Base-by-base conservation (phyloP, 305 asterid species). In the Fraxinus velutina region DNA sequence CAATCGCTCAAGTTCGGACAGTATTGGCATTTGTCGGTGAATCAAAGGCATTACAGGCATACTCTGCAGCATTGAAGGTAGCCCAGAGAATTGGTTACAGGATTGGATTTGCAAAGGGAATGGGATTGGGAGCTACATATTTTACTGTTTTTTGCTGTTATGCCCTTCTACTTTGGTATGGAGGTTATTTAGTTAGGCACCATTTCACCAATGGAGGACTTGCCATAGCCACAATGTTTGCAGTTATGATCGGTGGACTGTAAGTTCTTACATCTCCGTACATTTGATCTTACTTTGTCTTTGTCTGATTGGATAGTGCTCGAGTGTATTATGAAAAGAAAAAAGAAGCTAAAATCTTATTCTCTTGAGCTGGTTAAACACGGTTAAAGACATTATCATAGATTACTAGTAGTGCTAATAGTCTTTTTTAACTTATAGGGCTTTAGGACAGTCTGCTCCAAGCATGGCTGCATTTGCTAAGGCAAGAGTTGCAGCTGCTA, bases 1-100 rank as follows among this genome's bases (percentile, higher is more conserved):
- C 98, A 8, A 87, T 94, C 39, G 97, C 88, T 77, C 99, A 96
- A 93, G 93, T 96, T 75, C 89, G 99, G 75, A 96, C 97, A 3
- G 99, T 96, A 5, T 55, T 90, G 80, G 97, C 93, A 2, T 96
- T 79, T 52, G 99, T 89, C 50, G 92, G 92, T 1, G 92, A 88
- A 80, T 85, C 91, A 4, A 89, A 82, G 82, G 92, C 92, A 57
- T 82, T 88, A 50, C 88, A 88, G 76, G 85, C 89, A 22, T 88
- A 89, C 60, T 72, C 91, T 22, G 85, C 89, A 78, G 90, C 92
- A 42, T 79, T 89, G 47, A 85, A 73, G 81, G 76, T 88, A 77
- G 79, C 92, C 17, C 92, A 88, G 79, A 89, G 81, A 78, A 68
- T 86, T 39, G 92, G 92, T 9, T 89, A 89, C 85, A 88, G 81